Base-by-base conservation (phyloP, 2,329 filamentous ascomycete species). In the Dryadomyces quercus-mongolicae region DNA sequence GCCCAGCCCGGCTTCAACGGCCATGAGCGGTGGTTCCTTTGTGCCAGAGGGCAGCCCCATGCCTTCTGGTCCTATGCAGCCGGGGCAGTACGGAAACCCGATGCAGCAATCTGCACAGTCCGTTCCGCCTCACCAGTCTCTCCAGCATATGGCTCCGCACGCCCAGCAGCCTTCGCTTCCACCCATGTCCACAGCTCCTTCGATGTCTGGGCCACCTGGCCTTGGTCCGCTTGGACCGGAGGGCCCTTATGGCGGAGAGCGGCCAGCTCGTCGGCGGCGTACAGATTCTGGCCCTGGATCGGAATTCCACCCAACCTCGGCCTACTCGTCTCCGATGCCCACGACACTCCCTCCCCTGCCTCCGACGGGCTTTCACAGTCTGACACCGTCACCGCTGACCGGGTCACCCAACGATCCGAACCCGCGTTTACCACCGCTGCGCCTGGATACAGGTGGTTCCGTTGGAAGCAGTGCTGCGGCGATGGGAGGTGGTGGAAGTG, bases 1-100 rank as follows among this genome's bases (percentile, higher is more conserved):
- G 8, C 71, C 71, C n/a, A 81, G 76, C 61, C 78, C 79, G 16
- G 63, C 64, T 2, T 64, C 69, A 16, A 63, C 65, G 1, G 44
- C 57, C 10, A 49, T 67, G 45, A 64, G 64, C 54, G 64, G 64
- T 53, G 64, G 64, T 31, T 68, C 70, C 2, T 69, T 67, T 51
- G 62, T 66, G 16, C 67, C 60, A 3, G 63, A 74, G 15, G 66
- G 65, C 49, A 73, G 68, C 52, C 67, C 71, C 0, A 59, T 66
- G 44, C 21, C 42, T 7, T 48, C 54, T 36, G 20, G 47, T 25
- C 21, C 54, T 51, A 25, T 43, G 49, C 36, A 20, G 46, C 3
- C 15, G 25, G 18, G 25, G 2, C 53, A 47, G 48, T 56, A 60
- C 36, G 49, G 56, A 4, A 57, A 56, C 13, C 13, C 16, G n/a